A percentile compares a stretch with the other conserved stretches of the same genome.
Conservation (phyloP, 805 yeast species). For the Candida schatavii region DNA sequence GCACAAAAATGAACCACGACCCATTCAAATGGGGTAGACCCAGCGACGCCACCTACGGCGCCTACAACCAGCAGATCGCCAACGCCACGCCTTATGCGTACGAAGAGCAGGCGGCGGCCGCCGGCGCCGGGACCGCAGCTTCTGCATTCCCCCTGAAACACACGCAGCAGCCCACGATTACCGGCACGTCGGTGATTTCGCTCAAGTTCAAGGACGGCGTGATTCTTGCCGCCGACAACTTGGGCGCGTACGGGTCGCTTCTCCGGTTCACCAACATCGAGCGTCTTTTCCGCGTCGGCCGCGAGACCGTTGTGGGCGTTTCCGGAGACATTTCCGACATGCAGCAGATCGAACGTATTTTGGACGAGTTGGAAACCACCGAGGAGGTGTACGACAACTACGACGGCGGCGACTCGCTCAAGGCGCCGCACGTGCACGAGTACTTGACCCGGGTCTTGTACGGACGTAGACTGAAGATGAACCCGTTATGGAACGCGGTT, state of each 20-base stretch:
- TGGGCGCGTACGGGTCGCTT: conserved; percentile 90
- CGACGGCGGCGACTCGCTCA: conserved; percentile 54
- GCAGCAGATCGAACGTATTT: conserved; percentile 72
- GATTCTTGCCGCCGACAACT: conserved; percentile 90
- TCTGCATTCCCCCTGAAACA: conserved; percentile 64
- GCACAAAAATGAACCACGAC: conserved; percentile 78
- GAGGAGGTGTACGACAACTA: conserved; percentile 74
- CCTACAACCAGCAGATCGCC: conserved; percentile 72
- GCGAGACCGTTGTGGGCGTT: conserved; percentile 84
- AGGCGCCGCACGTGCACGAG: conserved; percentile 87
- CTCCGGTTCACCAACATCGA: conserved; percentile 83
- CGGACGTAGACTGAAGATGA: conserved; percentile 85
- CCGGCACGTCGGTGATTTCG: conserved; percentile 94
- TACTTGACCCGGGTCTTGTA: conserved; percentile 83
- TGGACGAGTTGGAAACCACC: conserved; percentile 70
- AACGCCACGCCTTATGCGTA: conserved; percentile 42
- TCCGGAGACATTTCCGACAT: conserved; percentile 94
- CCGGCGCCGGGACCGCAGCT: conserved; percentile 4
- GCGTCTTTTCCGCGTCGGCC: conserved; percentile 81
- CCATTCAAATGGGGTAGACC: conserved; percentile 97
- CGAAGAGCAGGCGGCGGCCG: conserved; percentile 9
- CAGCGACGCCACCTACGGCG: conserved; percentile 74
- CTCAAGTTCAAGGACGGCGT: conserved; percentile 89
- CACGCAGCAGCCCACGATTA: conserved; percentile 92
- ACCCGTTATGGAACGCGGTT: conserved; percentile 94